Base-by-base conservation (phyloP, 345 rosid species). In the Angophora floribunda region DNA sequence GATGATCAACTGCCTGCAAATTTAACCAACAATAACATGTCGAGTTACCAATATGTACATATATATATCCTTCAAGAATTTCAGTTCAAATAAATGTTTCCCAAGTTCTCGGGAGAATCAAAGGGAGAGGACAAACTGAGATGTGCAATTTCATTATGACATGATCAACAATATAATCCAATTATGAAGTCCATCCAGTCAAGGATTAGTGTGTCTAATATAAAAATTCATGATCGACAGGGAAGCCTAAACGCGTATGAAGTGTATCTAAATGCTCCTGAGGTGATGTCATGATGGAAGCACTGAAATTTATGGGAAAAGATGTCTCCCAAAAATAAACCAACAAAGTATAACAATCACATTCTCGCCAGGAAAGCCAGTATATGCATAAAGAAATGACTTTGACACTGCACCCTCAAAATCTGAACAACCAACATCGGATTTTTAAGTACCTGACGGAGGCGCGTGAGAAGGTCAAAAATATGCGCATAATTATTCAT, bases 401-500 rank as follows among this genome's bases (percentile, higher is more conserved):
- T 32, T 22, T 22, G 63, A 52, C 47, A 44, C 45, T n/a, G 44
- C 63, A 85, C 84, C 84, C 84, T 19, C 84, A 75, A 59, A 59
- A 41, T 75, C 84, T 75, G 49, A 19, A 75, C 49, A 10, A 75
- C 84, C 84, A 41, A 41, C 47, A 70, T 70, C 13, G 9, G 14
- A 75, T 41, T 36, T n/a, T 85, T 4, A 13, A 85, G 86, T 87
- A 96, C 99, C 98, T 96, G 99, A 86, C 99, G 96, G 94, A 98
- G 89, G 86, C 99, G 99, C 13, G 98, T 97, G 44, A 98, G 97
- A 88, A 97, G 99, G 89, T 97, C 99, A 93, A 98, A 98, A 90
- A 98, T 98, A 91, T 96, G 98, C 63, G 98, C 99, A 90, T 95
- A 97, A 89, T 98, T 98, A 91, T 98, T 95, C 98, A 95, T 92